Conservation (phyloP, 2,329 filamentous ascomycete species). For the Pyricularia grisea region DNA sequence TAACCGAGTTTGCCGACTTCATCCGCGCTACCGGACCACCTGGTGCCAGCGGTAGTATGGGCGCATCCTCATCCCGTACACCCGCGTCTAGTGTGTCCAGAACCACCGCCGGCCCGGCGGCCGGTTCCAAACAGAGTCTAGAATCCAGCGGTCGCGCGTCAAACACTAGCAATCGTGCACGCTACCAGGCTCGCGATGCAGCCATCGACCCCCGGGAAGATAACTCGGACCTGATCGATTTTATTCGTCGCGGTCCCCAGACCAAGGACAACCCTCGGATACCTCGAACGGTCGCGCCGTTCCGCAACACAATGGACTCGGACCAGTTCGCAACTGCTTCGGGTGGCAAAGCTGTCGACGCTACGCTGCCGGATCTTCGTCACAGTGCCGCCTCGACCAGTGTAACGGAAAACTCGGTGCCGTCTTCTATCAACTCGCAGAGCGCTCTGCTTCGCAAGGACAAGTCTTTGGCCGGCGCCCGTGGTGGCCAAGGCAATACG, state of each 20-base stretch:
- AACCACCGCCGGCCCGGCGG: conserved; percentile 14
- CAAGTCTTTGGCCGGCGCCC: conserved; percentile 9
- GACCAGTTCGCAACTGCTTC: conserved; percentile 56
- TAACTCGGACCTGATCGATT: conserved; percentile 86
- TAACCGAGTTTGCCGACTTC: conserved; percentile 80
- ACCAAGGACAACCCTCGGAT: conserved; percentile 55
- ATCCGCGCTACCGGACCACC: conserved; percentile 74
- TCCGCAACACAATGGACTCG: conserved; percentile 77
- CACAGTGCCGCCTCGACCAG: conserved; percentile 47
- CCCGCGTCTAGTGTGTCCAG: not conserved
- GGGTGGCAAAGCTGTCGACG: conserved; percentile 48
- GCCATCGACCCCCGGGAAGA: conserved; percentile 51
- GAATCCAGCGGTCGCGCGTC: conserved; percentile 23
- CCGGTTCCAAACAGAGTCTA: conserved; percentile 13
- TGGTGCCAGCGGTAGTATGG: conserved; percentile 24
- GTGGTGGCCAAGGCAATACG: conserved; percentile 8
- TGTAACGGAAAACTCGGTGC: conserved; percentile 44
- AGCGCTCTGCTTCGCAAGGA: conserved; percentile 55
- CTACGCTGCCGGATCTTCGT: conserved; percentile 44
- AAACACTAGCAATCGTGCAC: conserved; percentile 28
- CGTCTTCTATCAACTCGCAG: conserved; percentile 65
- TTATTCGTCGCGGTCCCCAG: conserved; percentile 75
- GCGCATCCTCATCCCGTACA: conserved; percentile 8
- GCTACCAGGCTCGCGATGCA: conserved; percentile 64
- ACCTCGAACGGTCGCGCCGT: conserved; percentile 74